These are phyloP conservation scores for Monosporascus sp. DNA, from an alignment of 2,329 filamentous ascomycete genomes.

Conservation along the genomic window DNA sequence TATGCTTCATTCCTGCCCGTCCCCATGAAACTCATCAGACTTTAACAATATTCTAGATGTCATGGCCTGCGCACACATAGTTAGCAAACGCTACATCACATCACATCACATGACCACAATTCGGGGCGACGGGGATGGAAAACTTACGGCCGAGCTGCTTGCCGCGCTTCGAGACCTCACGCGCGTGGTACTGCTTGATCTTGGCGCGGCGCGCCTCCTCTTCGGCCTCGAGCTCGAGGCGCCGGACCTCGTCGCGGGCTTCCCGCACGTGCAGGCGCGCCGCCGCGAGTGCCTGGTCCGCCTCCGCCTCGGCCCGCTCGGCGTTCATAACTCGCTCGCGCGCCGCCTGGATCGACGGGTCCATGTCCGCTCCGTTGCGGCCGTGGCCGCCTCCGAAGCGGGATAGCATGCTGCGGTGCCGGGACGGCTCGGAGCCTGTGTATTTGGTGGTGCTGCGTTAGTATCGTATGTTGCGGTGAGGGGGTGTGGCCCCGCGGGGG, in stretches of 20 bases:
- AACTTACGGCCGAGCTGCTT: conserved; percentile 63
- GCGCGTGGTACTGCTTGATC: conserved; percentile 63
- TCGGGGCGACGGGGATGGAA: background rate
- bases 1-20: background rate
- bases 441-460: conserved; percentile 1
- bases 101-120: background rate
- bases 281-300: conserved; percentile 55
- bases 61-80: too few relatives aligned
- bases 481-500: background rate
- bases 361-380: conserved; percentile 43
- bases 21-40: too few relatives aligned
- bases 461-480: background rate
- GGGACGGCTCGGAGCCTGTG: conserved; percentile 14
- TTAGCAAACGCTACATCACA: background rate
- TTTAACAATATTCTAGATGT: too few relatives aligned
- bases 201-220: conserved; percentile 60
- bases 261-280: conserved; percentile 55
- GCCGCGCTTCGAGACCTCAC: conserved; percentile 61
- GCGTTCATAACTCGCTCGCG: conserved; percentile 57
- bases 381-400: conserved; percentile 37
- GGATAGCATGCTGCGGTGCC: conserved; percentile 34
- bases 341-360: conserved; percentile 57
- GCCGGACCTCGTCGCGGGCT: conserved; percentile 57
- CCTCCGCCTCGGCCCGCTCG: conserved; percentile 59
- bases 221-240: conserved; percentile 58